Conservation (phyloP, 2,329 filamentous ascomycete genomes). For the Rhinocladiella similis region DNA sequence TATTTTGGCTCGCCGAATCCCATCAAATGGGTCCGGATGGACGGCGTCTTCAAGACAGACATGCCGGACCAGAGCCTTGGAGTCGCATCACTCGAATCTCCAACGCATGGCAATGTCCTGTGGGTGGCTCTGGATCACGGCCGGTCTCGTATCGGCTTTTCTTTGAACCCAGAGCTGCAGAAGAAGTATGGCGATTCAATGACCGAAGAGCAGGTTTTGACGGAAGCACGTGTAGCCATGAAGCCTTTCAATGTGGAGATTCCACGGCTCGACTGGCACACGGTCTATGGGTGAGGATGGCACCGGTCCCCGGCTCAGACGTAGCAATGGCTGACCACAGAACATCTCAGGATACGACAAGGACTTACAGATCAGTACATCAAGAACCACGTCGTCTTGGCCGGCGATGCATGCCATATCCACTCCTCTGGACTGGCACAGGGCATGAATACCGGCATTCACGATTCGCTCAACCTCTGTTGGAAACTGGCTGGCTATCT, state of each 20-base stretch:
- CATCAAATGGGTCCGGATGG: conserved; percentile 5
- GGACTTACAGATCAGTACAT: neutral
- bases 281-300: neutral
- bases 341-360: neutral
- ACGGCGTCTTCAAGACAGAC: neutral
- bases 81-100: neutral
- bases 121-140: conserved; percentile 4
- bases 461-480: conserved; percentile 37
- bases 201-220: neutral
- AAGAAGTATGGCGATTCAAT: neutral
- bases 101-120: conserved; percentile 6
- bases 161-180: neutral
- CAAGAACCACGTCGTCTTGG: neutral
- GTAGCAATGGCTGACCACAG: neutral
- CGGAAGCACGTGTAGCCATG: neutral
- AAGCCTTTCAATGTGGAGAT: conserved; percentile 5
- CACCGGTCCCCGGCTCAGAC: neutral
- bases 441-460: conserved; percentile 37
- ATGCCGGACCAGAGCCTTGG: no score
- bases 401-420: conserved; percentile 37
- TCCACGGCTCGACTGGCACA: conserved; percentile 2
- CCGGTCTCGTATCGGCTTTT: conserved; percentile 1
- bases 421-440: conserved; percentile 36
- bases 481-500: conserved; percentile 36
- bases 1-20: no score